Base-by-base conservation (phyloP, 495 filamentous ascomycete genomes). In the Neurospora hispaniola region DNA sequence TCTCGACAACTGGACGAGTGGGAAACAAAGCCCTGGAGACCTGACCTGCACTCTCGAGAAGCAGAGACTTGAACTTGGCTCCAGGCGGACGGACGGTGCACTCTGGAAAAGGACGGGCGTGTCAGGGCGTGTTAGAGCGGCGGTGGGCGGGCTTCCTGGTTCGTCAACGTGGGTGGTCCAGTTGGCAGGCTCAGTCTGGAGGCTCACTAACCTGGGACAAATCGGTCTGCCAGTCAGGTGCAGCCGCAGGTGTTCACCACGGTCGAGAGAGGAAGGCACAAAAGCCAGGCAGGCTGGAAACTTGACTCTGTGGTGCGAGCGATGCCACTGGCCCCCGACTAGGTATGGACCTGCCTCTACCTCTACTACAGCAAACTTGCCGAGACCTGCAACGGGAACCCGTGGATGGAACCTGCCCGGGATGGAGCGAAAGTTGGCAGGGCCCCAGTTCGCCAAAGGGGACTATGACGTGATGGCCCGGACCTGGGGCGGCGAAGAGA, bases 391-490 rank as follows among this genome's bases (percentile, higher is more conserved):
- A 59, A 27, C 48, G 48, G 48, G 48, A 23, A 23, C 48, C 48
- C 20, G 48, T 59, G 48, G 48, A 59, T 59, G 48, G 48, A 59
- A 59, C 48, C 48, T 59, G 39, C 39, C 39, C 39, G 48, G 48
- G 48, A 59, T 59, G 48, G 48, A 59, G 48, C 41, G 66, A 71
- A 76, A 79, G 77, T 79, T 78, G 78, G 77, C 76, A 76, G 70
- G 62, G 39, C 62, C 74, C 75, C 74, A 70, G 72, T 42, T 73
- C 72, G 46, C 71, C 44, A 77, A 77, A 69, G 70, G 76, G 71
- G 71, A 76, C 77, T 76, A 80, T 80, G 78, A 80, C 78, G 78
- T 80, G 74, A 73, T 72, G 76, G 48, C 70, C 39, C 43, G 44
- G 31, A 42, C 69, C 54, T 66, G 35, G 54, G 72, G 70, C 66